Percentiles rank a stretch among this genome's conserved stretches.
Evolutionary conservation across 306 rosid genomes (phyloP).

Genomic region (Acacia confusa): DNA sequence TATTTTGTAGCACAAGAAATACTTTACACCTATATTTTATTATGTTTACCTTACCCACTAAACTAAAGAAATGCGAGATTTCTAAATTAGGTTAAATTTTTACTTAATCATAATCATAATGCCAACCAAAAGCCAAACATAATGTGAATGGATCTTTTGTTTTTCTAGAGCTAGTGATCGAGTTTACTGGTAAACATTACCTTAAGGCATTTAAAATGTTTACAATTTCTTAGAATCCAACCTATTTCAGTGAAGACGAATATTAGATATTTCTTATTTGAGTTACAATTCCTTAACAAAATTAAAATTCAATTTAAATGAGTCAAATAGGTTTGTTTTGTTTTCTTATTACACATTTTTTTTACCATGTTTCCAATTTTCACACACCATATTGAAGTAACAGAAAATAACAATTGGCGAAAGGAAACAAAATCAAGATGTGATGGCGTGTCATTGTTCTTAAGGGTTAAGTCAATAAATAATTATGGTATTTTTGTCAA

Average conservation of each 20-base stretch:
- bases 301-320: not conserved
- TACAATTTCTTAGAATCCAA: not conserved
- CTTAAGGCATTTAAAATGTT: not conserved
- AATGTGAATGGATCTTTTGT: not conserved
- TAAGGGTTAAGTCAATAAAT: not conserved
- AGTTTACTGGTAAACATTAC: not conserved
- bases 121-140: not conserved
- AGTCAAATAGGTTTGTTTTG: not conserved
- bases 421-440: not conserved
- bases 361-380: no score
- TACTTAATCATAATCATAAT: not conserved
- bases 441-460: not conserved
- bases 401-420: not conserved
- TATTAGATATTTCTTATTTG: not conserved
- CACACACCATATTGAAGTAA: not conserved
- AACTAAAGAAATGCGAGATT: not conserved
- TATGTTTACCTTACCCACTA: not conserved
- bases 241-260: not conserved
- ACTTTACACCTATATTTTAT: not conserved
- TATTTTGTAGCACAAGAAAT: not conserved
- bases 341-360: not conserved
- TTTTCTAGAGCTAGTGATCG: no score
- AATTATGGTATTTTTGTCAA: not conserved
- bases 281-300: not conserved
- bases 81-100: not conserved